Conservation (phyloP, 164 flowering plant genomes). For the Chimonanthus salicifolius region DNA sequence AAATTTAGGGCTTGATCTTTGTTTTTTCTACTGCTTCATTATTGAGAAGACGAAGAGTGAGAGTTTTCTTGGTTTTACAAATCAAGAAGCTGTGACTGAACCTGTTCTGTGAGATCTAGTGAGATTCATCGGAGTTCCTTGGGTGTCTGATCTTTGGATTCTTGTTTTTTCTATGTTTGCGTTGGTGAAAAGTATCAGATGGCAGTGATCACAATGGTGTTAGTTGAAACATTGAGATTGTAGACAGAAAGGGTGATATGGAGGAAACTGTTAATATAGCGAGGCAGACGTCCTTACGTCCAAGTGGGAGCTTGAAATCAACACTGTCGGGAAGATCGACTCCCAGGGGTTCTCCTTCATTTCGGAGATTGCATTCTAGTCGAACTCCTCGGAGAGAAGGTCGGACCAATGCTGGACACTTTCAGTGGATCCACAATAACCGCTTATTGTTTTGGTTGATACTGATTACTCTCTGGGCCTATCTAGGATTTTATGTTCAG, state of each 20-base stretch:
- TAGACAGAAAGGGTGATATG: constrained; percentile 23
- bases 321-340: constrained; percentile 69
- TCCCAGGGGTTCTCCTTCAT: constrained; percentile 69
- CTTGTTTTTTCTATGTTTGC: neutral
- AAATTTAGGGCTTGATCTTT: constrained; percentile 1
- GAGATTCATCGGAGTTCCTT: neutral
- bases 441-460: constrained; percentile 75
- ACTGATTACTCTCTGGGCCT: constrained; percentile 90
- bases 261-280: constrained; percentile 20
- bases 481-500: constrained; percentile 86
- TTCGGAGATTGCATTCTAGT: constrained; percentile 50
- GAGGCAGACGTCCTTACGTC: constrained; percentile 44
- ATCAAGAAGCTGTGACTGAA: neutral
- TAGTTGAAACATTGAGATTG: constrained; percentile 1
- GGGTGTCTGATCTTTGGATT: neutral
- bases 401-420: constrained; percentile 27
- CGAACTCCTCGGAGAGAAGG: constrained; percentile 74
- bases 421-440: constrained; percentile 62
- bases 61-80: neutral
- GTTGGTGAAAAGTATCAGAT: neutral
- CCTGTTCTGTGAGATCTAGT: neutral
- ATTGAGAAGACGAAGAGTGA: neutral
- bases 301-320: constrained; percentile 50
- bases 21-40: neutral
- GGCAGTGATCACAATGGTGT: neutral